Conservation (phyloP, 2,329 filamentous ascomycete genomes). For the Penicillium expansum region DNA sequence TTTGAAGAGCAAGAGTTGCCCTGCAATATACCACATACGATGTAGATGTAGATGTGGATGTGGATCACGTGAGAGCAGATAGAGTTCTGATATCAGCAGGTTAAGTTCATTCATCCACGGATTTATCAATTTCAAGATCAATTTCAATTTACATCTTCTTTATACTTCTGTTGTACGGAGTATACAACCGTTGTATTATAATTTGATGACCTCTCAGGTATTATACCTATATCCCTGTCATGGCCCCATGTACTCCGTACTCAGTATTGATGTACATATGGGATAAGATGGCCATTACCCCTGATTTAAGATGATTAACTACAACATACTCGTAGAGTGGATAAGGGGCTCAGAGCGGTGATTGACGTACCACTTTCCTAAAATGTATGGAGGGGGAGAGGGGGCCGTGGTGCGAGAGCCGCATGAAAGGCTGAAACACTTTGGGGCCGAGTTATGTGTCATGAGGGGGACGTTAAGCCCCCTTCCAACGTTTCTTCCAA, state of each 20-base stretch:
- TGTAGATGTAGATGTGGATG: too few species aligned
- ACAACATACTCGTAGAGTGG: background rate
- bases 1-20: background rate
- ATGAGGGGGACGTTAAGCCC: background rate
- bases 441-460: constrained; percentile 7
- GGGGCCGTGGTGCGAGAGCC: constrained; percentile 14
- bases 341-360: background rate
- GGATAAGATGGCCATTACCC: background rate
- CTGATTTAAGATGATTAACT: background rate
- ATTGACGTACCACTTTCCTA: background rate
- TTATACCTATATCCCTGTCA: background rate
- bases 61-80: background rate
- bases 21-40: too few species aligned
- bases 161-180: too few species aligned
- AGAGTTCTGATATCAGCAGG: background rate
- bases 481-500: background rate
- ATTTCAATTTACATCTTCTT: too few species aligned
- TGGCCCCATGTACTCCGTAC: background rate
- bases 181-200: too few species aligned
- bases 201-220: background rate
- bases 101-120: background rate
- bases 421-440: constrained; percentile 22
- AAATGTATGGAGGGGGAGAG: background rate
- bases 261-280: background rate
- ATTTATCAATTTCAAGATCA: background rate